These are phyloP conservation scores for Dryas drummondii DNA, from an alignment of 306 rosid genomes.

Conservation along the genomic window DNA sequence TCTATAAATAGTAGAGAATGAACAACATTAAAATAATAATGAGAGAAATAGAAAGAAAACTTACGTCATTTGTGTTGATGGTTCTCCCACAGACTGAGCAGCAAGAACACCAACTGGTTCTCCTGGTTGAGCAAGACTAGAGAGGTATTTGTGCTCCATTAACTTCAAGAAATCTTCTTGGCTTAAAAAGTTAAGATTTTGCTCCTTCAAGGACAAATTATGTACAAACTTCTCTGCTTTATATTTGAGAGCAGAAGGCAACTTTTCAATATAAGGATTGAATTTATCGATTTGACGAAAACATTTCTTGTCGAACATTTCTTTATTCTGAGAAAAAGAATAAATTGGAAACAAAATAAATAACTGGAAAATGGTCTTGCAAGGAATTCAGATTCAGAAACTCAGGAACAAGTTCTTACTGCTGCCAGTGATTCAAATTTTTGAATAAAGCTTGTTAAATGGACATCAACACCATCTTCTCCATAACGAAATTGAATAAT, in stretches of 20 bases:
- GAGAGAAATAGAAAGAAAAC: constrained; percentile 22
- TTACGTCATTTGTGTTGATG: constrained; percentile 97
- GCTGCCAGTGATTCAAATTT: constrained; percentile 71
- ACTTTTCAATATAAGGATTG: constrained; percentile 58
- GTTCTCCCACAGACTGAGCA: constrained; percentile 94
- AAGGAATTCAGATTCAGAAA: constrained; percentile 20
- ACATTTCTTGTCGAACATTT: constrained; percentile 54
- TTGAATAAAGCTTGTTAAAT: constrained; percentile 74
- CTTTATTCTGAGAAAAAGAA: constrained; percentile 67
- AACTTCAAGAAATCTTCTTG: constrained; percentile 58
- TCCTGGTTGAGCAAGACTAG: constrained; percentile 92
- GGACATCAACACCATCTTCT: constrained; percentile 97
- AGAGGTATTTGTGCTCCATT: constrained; percentile 83
- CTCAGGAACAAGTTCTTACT: constrained; percentile 42
- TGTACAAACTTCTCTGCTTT: constrained; percentile 49
- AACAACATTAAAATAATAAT: not conserved
- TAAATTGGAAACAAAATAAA: constrained; percentile 15
- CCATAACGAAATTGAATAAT: constrained; percentile 84
- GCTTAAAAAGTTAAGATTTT: constrained; percentile 32
- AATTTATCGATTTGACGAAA: constrained; percentile 54
- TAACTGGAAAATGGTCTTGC: constrained; percentile 17
- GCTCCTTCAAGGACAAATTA: constrained; percentile 34
- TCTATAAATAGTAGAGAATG: not conserved
- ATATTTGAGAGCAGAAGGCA: constrained; percentile 63
- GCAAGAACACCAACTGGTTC: constrained; percentile 98